Base-by-base conservation (phyloP, 192 early-diverging fungal genomes). In the Coemansia sp. region DNA sequence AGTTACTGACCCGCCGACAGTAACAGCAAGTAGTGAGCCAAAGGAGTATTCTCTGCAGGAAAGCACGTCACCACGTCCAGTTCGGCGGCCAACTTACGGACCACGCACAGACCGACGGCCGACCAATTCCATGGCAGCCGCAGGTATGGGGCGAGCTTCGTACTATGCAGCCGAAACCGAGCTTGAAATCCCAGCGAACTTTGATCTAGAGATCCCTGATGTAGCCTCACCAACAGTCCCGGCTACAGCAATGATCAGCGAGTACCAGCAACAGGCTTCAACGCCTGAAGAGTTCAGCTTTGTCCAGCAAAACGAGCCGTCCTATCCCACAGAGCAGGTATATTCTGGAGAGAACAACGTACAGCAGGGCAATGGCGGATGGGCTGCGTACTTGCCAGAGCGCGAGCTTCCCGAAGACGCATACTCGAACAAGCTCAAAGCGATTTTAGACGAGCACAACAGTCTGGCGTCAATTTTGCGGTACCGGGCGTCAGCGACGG, bases 391-490 rank as follows among this genome's bases (percentile, higher is more conserved):
- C 11, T 34, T 56, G 26, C 50, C 51, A 11, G 62, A 71, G 16
- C 65, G 71, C 23, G 62, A 64, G 23, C 21, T 75, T 6, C 63
- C 71, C 1, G 53, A 42, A 17, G 57, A 60, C 1, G 68, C 45
- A 39, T 62, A 64, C 42, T 67, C 66, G 31, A 47, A 47, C 36
- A 53, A 66, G 34, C 49, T 66, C 3, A 59, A 60, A 31, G 43
- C 51, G 17, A 41, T 79, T 2, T 74, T 89, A 71, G 53, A 64
- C 5, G 41, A 58, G 1, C 91, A 90, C 55, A n/a, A 62, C 2
- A 87, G 71, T 42, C 72, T 93, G 51, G 83, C 87, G 20, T 76
- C 83, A 37, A 64, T 92, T 2, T 66, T 92, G 30, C 71, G 85
- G 40, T 84, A 84, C 59, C 80, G 89, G 8, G 87, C 85, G 0